Conservation (phyloP, 805 yeast species). For the Jamesozyma lodderae region DNA sequence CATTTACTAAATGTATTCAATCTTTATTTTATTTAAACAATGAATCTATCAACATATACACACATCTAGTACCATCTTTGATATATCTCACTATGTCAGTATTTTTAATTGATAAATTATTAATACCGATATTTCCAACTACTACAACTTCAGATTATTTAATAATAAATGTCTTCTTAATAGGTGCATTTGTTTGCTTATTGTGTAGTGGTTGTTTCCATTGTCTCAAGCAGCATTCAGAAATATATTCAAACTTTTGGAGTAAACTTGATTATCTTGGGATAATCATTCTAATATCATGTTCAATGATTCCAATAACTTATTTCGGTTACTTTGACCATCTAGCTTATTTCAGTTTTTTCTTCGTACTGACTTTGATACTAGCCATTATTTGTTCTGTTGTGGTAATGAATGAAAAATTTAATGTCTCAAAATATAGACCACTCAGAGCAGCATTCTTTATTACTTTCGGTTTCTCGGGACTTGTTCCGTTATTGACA, state of each 20-base stretch:
- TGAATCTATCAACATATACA: slow-evolving; percentile 63
- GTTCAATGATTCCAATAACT: slow-evolving; percentile 47
- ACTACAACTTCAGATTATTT: slow-evolving; percentile 38
- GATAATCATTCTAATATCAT: slow-evolving; percentile 56
- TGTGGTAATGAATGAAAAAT: slow-evolving; percentile 56
- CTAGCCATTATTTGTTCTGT: slow-evolving; percentile 56
- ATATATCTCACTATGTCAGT: slow-evolving; percentile 22
- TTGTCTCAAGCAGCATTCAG: slow-evolving; percentile 58
- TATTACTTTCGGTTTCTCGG: slow-evolving; percentile 67
- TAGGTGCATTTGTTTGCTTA: slow-evolving; percentile 52
- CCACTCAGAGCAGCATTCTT: slow-evolving; percentile 72
- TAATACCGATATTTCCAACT: slow-evolving; percentile 29
- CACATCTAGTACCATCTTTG: slow-evolving; percentile 45
- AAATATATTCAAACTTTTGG: slow-evolving; percentile 43
- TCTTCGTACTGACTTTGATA: slow-evolving; percentile 35
- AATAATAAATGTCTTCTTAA: slow-evolving; percentile 44
- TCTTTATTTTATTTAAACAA: slow-evolving; percentile 54
- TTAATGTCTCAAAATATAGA: slow-evolving; percentile 58
- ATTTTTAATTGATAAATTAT: slow-evolving; percentile 23
- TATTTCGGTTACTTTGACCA: slow-evolving; percentile 38
- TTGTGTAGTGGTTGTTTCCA: slow-evolving; percentile 61
- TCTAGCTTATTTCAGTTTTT: slow-evolving; percentile 20
- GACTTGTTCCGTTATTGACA: slow-evolving; percentile 55
- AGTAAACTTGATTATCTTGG: slow-evolving; percentile 72
- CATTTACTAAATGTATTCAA: slow-evolving; percentile 37